Conservation (phyloP, 352 stramenopile species). For the Thalassiosira exigua region DNA sequence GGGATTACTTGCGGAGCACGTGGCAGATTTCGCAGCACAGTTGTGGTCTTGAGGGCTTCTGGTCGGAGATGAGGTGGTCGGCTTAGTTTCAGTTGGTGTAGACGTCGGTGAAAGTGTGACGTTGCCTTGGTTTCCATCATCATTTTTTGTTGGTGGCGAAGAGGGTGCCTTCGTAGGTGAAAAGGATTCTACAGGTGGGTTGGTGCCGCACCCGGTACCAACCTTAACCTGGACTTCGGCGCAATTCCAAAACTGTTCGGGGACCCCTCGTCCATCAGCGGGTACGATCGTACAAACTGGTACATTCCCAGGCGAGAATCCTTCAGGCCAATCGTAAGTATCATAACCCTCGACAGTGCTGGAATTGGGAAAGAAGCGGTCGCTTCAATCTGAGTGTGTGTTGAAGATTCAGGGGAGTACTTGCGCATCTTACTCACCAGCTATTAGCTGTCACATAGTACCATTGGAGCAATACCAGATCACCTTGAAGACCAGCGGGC, state of each 20-base stretch:
- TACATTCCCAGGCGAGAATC: constrained; percentile 41
- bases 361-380: too few relatives aligned
- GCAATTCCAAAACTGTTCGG: constrained; percentile 70
- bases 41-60: constrained; percentile 24
- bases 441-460: constrained; percentile 48
- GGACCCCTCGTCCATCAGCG: constrained; percentile 51
- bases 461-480: constrained; percentile 60
- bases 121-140: too few relatives aligned
- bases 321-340: constrained; percentile 49
- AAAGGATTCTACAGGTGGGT: neutral
- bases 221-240: constrained; percentile 58
- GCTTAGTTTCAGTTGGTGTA: too few relatives aligned
- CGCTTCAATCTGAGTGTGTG: too few relatives aligned
- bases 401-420: too few relatives aligned
- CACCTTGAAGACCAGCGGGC: constrained; percentile 30
- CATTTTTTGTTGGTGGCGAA: neutral
- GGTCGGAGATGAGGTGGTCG: constrained; percentile 4
- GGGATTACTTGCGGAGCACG: constrained; percentile 47
- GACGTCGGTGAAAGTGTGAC: too few relatives aligned
- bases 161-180: neutral
- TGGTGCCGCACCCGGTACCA: neutral
- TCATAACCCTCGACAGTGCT: constrained; percentile 50
- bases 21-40: constrained; percentile 33
- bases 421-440: neutral
- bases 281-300: constrained; percentile 34